These are phyloP conservation scores for Eimeria sp. DNA, from an alignment of 169 alveolate genomes.

Conservation along the genomic window DNA sequence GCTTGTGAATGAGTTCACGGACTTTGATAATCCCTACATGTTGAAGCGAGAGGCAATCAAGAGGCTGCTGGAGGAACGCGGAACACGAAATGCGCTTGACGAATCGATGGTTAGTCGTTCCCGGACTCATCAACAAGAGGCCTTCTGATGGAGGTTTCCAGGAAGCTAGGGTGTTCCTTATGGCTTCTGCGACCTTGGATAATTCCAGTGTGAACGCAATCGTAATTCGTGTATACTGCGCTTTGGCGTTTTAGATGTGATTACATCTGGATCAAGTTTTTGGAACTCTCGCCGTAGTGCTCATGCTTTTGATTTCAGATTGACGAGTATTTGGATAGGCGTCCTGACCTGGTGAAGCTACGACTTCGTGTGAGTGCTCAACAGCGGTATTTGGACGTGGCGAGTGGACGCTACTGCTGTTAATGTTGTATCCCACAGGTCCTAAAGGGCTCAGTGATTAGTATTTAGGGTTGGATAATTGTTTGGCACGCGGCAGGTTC, in stretches of 20 bases:
- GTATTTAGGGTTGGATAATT: not conserved
- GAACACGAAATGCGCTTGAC: conserved; percentile 84
- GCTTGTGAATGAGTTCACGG: conserved; percentile 84
- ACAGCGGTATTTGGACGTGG: not conserved
- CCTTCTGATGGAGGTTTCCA: not conserved
- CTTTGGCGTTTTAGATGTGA: not conserved
- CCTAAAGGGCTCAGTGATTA: not conserved
- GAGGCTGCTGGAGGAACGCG: conserved; percentile 78
- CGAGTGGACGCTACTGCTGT: not conserved
- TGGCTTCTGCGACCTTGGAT: not conserved
- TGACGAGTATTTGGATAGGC: conserved; percentile 29
- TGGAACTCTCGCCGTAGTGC: not conserved
- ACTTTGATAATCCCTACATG: conserved; percentile 85
- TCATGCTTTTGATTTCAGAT: not conserved
- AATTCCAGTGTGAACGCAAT: not conserved
- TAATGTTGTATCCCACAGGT: not conserved
- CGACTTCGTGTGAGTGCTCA: conserved; percentile 59
- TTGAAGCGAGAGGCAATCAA: conserved; percentile 83
- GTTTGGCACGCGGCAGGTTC: not conserved
- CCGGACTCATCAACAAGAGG: not conserved
- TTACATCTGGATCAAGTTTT: not conserved
- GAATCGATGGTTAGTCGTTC: conserved; percentile 78
- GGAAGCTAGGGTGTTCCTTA: not conserved
- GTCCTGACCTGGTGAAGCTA: conserved; percentile 77
- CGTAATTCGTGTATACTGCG: not conserved